A percentile compares a stretch with the other conserved stretches of the same genome.
These are phyloP conservation scores for Fagus crenata DNA, from an alignment of 306 rosid species.

Conservation along the genomic window DNA sequence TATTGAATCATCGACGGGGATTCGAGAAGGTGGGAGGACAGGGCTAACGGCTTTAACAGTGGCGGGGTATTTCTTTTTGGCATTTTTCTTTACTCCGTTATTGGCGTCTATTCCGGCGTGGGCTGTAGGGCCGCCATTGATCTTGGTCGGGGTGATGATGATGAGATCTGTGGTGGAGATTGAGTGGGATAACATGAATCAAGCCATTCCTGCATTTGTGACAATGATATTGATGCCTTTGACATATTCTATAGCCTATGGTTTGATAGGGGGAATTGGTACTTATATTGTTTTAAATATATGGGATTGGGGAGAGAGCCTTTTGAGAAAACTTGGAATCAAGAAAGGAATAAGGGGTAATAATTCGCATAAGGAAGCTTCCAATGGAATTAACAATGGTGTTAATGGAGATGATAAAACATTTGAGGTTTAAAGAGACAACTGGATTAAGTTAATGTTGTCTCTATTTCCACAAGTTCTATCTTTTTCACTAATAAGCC, in stretches of 20 bases:
- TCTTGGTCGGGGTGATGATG: constrained; percentile 95
- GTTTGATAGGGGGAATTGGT: constrained; percentile 85
- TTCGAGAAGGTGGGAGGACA: constrained; percentile 86
- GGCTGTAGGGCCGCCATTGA: constrained; percentile 99
- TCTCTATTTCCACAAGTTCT: no score
- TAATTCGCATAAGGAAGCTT: not conserved
- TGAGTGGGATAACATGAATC: constrained; percentile 90
- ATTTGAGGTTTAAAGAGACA: not conserved
- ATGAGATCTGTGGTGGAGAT: constrained; percentile 92
- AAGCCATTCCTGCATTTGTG: constrained; percentile 89
- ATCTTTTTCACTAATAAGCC: no score
- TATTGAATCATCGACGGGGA: constrained; percentile 87
- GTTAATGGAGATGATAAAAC: constrained; percentile 5
- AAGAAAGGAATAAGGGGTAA: not conserved
- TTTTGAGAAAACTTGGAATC: not conserved
- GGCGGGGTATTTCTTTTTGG: constrained; percentile 60
- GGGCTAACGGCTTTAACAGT: constrained; percentile 85
- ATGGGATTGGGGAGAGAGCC: constrained; percentile 54
- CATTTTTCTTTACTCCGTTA: constrained; percentile 88
- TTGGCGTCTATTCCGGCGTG: constrained; percentile 97
- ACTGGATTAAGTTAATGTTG: no score
- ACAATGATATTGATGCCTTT: constrained; percentile 82
- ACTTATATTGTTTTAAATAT: constrained; percentile 59
- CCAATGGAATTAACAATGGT: constrained; percentile 5
- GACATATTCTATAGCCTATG: constrained; percentile 88